Percentiles rank a stretch among this genome's conserved stretches.
Evolutionary conservation across 352 stramenopile species (phyloP).

Genomic region (Thraustotheca clavata): DNA sequence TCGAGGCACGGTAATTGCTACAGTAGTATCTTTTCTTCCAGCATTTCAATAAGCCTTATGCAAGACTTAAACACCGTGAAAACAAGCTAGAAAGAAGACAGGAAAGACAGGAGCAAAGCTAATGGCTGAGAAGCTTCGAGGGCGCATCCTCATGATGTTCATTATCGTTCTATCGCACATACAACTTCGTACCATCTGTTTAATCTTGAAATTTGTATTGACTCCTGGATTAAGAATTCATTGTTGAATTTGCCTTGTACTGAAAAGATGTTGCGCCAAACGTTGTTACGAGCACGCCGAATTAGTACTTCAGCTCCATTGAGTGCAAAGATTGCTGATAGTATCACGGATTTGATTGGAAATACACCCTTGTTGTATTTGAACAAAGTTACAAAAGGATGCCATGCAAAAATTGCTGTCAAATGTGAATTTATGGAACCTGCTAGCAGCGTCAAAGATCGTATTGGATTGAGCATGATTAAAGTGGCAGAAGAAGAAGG

Average conservation of each 20-base stretch:
- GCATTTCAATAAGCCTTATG: no score
- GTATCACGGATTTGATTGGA: conserved; percentile 92
- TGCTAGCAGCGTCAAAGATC: conserved; percentile 81
- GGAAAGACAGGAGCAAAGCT: no score
- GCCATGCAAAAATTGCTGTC: conserved; percentile 77
- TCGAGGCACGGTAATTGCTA: no score
- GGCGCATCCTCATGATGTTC: no score
- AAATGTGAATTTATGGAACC: conserved; percentile 88
- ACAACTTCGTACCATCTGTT: no score
- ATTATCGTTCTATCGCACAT: no score
- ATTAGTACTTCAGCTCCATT: neutral
- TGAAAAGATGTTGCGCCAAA: neutral
- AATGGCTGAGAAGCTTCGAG: no score
- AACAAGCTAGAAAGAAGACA: no score
- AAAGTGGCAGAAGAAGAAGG: conserved; percentile 57
- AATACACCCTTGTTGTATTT: conserved; percentile 93
- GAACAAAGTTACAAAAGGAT: conserved; percentile 69
- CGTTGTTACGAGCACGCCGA: neutral
- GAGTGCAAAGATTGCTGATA: conserved; percentile 75
- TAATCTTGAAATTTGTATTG: no score
- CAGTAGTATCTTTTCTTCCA: no score
- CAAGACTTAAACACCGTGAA: no score
- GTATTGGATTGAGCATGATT: conserved; percentile 84
- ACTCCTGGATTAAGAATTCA: neutral
- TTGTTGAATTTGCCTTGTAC: neutral